These are phyloP conservation scores for Quercus cerris DNA, from an alignment of 306 rosid species.

Conservation along the genomic window DNA sequence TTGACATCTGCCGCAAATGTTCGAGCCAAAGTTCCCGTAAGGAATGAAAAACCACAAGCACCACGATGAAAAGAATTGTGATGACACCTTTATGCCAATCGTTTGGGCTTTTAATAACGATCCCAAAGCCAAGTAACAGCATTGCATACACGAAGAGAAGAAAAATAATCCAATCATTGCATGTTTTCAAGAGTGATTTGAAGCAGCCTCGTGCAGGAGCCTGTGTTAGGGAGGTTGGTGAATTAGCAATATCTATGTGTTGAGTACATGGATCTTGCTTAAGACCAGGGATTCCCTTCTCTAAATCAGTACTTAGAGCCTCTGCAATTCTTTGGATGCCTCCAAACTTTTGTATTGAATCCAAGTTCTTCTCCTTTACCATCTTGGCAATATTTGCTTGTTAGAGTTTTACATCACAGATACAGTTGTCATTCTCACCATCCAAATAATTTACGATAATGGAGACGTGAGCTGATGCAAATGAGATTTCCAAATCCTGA, in stretches of 20 bases:
- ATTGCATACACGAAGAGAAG: neutral
- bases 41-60: neutral
- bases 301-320: slow-evolving; percentile 6
- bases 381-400: neutral
- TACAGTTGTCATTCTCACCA: too few relatives aligned
- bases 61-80: neutral
- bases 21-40: slow-evolving; percentile 2
- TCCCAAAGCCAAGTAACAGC: slow-evolving; percentile 13
- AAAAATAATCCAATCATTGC: neutral
- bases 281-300: neutral
- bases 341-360: slow-evolving; percentile 8
- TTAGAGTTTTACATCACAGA: neutral
- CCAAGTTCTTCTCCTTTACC: neutral
- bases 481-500: too few relatives aligned
- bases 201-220: slow-evolving; percentile 3
- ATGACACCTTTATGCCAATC: slow-evolving; percentile 8
- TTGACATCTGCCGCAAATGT: neutral
- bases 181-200: neutral
- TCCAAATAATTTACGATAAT: too few relatives aligned
- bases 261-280: too few relatives aligned
- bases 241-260: too few relatives aligned
- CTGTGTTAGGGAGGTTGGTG: neutral
- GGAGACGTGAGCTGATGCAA: too few relatives aligned
- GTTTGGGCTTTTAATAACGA: neutral
- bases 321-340: slow-evolving; percentile 13